Evolutionary conservation across 305 asterid genomes (phyloP), one percentile per base, ranked within the genome.

Genomic region (Lippia alba): DNA sequence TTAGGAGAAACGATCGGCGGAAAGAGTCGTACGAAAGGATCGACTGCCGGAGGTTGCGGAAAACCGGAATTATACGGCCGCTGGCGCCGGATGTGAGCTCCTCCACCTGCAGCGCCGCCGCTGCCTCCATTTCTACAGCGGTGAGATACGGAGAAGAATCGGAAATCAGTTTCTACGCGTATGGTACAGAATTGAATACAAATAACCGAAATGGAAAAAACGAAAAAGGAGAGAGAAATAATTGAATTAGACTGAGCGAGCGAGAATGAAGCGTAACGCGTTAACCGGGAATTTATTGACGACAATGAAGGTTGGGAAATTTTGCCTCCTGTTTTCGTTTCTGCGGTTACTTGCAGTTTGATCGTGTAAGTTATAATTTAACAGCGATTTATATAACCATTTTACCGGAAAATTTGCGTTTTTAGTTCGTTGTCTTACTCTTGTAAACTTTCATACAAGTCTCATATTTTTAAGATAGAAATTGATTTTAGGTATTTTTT

Each of bases 21-120:
- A 83, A 67, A 1, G 91, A 76, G 40, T 76, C 80, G 82, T 82
- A 83, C 4, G 96, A 93, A 36, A 86, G 46, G 56, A 91, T 76
- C 4, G 94, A 86, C 12, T 75, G 88, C 12, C 88, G 89, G 62
- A 94, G 80, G 83, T 91, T 91, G 44, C 59, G 78, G 78, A 84
- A 91, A 24, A 94, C 80, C 76, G 97, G 99, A 24, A 94, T 94
- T 72, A 94, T 87, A 14, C 99, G 90, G 53, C 96, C 88, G 88
- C 99, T 94, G 7, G 97, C 99, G 12, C 99, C 99, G 77, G 99
- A 94, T 5, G 99, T 94, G 4, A 94, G 82, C 91, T 84, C 97
- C 83, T 87, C 98, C 83, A 90, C 85, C 87, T 74, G 88, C 79
- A 84, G 70, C 72, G 83, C 82, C 75, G 75, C 81, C 69, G 85